Conservation (phyloP, 805 yeast genomes). For the Saccharomyces kudriavzevii region DNA sequence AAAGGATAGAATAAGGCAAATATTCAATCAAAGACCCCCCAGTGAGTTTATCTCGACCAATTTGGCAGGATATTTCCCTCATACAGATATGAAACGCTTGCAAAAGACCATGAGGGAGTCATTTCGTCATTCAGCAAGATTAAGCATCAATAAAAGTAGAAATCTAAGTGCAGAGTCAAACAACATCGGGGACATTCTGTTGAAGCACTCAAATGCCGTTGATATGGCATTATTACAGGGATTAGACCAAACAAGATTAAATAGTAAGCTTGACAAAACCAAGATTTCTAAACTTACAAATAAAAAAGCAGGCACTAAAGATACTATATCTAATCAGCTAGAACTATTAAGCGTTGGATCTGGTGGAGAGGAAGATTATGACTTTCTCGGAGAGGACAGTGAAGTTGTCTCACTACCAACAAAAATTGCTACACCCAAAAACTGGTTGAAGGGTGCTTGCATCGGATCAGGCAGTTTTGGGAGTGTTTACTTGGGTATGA, state of each 20-base stretch:
- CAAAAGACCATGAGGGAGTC: conserved; percentile 79
- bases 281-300: conserved; percentile 30
- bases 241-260: conserved; percentile 16
- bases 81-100: conserved; percentile 59
- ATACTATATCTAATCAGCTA: not conserved
- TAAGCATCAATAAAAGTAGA: conserved; percentile 24
- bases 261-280: not conserved
- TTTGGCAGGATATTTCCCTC: conserved; percentile 86
- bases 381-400: conserved; percentile 33
- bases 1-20: conserved; percentile 29
- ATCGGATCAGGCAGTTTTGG: conserved; percentile 96
- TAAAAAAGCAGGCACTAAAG: conserved; percentile 33
- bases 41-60: conserved; percentile 85
- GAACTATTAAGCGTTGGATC: conserved; percentile 1
- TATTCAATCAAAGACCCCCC: conserved; percentile 89
- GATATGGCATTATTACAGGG: conserved; percentile 38
- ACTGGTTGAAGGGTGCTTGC: conserved; percentile 88
- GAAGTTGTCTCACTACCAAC: conserved; percentile 24
- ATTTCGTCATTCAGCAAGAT: conserved; percentile 64
- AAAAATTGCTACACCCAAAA: conserved; percentile 48
- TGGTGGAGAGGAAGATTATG: conserved; percentile 5
- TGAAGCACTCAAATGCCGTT: conserved; percentile 48
- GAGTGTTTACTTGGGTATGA: conserved; percentile 84
- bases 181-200: conserved; percentile 58
- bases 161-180: conserved; percentile 30